These are phyloP conservation scores for Pistacia atlantica DNA, from an alignment of 345 rosid genomes.

Conservation along the genomic window DNA sequence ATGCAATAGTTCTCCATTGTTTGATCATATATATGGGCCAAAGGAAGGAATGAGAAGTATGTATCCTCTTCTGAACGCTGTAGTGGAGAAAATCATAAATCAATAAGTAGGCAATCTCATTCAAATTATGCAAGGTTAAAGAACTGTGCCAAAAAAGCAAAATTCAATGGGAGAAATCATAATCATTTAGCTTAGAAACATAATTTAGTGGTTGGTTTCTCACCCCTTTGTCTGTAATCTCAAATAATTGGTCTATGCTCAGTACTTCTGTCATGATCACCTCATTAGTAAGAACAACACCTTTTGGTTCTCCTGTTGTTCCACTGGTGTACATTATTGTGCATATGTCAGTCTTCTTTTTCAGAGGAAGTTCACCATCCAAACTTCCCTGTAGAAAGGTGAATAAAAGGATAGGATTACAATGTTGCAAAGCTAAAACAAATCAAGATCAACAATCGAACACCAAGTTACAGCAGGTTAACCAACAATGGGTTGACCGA, in stretches of 20 bases:
- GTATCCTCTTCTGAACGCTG: constrained; percentile 77
- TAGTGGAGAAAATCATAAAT: constrained; percentile 15
- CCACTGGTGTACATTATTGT: constrained; percentile 98
- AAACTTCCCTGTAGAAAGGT: constrained; percentile 51
- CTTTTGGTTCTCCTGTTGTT: constrained; percentile 98
- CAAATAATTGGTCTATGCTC: constrained; percentile 69
- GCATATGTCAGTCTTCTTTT: constrained; percentile 69
- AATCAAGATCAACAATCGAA: constrained; percentile 12
- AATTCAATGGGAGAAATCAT: not conserved
- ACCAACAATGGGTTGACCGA: too few species aligned
- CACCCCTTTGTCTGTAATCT: constrained; percentile 68
- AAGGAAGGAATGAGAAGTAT: constrained; percentile 90
- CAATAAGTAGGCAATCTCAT: not conserved
- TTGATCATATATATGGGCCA: constrained; percentile 94
- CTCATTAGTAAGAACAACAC: constrained; percentile 69
- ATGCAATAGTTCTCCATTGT: constrained; percentile 77
- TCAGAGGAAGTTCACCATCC: constrained; percentile 61
- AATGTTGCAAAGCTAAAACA: not conserved
- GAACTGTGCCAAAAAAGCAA: too few species aligned
- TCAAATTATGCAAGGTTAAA: too few species aligned
- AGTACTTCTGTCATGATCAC: constrained; percentile 73
- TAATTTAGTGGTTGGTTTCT: constrained; percentile 8
- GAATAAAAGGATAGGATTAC: not conserved
- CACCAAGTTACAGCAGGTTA: not conserved
- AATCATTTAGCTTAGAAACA: not conserved